phyloP scores from a whole-genome alignment of 208 protist genomes.

The Trypanosoma rangeli region DNA sequence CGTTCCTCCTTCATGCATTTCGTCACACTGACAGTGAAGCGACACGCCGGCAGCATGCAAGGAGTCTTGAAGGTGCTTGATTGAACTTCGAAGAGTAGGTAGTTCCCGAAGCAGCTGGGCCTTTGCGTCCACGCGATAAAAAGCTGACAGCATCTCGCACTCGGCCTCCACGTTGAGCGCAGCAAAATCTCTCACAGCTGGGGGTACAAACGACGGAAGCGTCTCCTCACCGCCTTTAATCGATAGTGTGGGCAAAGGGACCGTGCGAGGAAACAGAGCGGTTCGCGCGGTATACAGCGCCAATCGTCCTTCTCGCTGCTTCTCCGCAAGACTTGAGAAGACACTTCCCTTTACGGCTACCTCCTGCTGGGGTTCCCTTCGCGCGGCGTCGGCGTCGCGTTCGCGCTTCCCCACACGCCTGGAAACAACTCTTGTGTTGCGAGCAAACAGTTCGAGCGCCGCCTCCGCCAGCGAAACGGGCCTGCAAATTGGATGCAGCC shows the following conservation, averaged over 20 bases:
- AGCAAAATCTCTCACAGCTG: constrained; percentile 49
- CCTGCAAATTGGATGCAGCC: constrained; percentile 22
- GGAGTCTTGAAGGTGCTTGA: constrained; percentile 8
- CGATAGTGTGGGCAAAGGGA: constrained; percentile 3
- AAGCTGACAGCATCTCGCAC: constrained; percentile 46
- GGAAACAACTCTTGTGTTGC: constrained; percentile 45
- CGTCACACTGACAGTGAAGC: neutral
- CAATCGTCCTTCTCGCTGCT: constrained; percentile 51
- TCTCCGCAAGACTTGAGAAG: constrained; percentile 24
- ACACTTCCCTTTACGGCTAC: constrained; percentile 4
- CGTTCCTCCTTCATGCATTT: neutral
- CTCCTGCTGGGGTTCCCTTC: neutral
- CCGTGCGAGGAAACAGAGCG: constrained; percentile 46
- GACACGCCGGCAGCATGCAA: constrained; percentile 17
- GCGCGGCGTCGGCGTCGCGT: neutral
- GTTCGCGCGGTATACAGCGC: constrained; percentile 55
- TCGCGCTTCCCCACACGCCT: constrained; percentile 28
- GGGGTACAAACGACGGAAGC: constrained; percentile 37
- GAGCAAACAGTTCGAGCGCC: constrained; percentile 38
- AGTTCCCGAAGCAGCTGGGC: constrained; percentile 55
- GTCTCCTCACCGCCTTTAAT: neutral
- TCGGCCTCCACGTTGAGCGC: constrained; percentile 58
- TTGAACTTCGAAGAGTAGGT: constrained; percentile 29
- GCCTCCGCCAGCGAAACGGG: constrained; percentile 49
- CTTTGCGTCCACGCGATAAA: constrained; percentile 56